phyloP scores from a whole-genome alignment of 176 grass and related monocot species.

The Rhynchospora tenuis region DNA sequence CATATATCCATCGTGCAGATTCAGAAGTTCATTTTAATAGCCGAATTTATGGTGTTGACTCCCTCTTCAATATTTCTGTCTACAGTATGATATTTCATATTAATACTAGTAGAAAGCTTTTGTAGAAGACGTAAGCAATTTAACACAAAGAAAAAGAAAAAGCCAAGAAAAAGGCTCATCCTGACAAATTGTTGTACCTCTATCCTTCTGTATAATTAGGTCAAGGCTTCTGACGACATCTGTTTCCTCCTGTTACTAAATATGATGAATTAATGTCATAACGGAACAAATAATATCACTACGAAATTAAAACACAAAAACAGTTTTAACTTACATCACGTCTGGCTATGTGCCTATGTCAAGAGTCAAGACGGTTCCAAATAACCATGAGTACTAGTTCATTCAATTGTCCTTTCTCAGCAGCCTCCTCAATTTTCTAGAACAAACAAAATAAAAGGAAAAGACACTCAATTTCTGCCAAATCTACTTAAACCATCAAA shows the following conservation, averaged over 20 bases:
- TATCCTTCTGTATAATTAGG: conserved; percentile 83
- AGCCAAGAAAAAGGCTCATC: background rate
- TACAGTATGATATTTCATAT: conserved; percentile 31
- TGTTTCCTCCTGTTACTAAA: conserved; percentile 57
- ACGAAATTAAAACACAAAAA: background rate
- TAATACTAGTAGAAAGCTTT: conserved; percentile 15
- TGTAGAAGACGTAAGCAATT: background rate
- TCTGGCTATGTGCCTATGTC: conserved; percentile 73
- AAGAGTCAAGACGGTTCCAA: conserved; percentile 98
- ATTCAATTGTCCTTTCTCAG: conserved; percentile 84
- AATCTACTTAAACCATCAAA: background rate
- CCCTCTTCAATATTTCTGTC: conserved; percentile 87
- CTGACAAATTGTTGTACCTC: conserved; percentile 39
- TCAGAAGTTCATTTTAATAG: conserved; percentile 86
- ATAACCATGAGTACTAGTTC: conserved; percentile 95
- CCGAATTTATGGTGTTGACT: conserved; percentile 79
- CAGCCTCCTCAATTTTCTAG: conserved; percentile 88
- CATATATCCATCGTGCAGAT: conserved; percentile 78
- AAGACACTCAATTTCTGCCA: background rate
- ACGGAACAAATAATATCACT: background rate
- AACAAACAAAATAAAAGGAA: background rate
- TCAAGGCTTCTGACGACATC: conserved; percentile 91
- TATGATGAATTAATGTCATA: conserved; percentile 21
- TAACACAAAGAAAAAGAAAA: background rate
- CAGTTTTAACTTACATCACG: conserved; percentile 66